phyloP scores from a whole-genome alignment of 2,329 filamentous ascomycete genomes.

The Fulvia fulva region DNA sequence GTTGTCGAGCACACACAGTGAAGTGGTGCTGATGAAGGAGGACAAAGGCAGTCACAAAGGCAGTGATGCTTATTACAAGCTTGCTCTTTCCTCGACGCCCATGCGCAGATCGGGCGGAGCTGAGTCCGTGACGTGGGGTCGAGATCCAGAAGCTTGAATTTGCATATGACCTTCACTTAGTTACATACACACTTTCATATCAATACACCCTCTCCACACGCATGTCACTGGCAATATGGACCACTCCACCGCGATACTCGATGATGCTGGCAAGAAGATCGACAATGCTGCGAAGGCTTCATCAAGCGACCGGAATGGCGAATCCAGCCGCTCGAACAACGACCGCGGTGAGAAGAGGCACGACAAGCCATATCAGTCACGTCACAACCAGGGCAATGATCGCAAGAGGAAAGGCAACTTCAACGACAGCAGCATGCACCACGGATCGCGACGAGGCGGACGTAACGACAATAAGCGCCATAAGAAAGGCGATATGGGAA shows the following conservation, averaged over 20 bases:
- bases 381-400: constrained; percentile 5
- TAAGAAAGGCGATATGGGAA: constrained; percentile 65
- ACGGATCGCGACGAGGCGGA: constrained; percentile 21
- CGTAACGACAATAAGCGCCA: constrained; percentile 32
- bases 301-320: background rate
- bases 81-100: too few relatives aligned
- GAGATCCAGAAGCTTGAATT: background rate
- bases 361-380: background rate
- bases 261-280: constrained; percentile 26
- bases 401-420: constrained; percentile 31
- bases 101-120: background rate
- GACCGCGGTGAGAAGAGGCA: constrained; percentile 8
- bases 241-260: constrained; percentile 31
- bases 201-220: constrained; percentile 11
- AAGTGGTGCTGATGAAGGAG: constrained; percentile 28
- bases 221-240: constrained; percentile 26
- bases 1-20: constrained; percentile 24
- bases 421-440: constrained; percentile 22
- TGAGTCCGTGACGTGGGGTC: background rate
- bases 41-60: constrained; percentile 9
- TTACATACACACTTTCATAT: background rate
- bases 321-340: constrained; percentile 10
- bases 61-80: too few relatives aligned
- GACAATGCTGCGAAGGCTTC: constrained; percentile 21
- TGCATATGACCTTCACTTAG: background rate